Base-by-base conservation (phyloP, 805 yeast species). In the Sugiyamaella americana region DNA sequence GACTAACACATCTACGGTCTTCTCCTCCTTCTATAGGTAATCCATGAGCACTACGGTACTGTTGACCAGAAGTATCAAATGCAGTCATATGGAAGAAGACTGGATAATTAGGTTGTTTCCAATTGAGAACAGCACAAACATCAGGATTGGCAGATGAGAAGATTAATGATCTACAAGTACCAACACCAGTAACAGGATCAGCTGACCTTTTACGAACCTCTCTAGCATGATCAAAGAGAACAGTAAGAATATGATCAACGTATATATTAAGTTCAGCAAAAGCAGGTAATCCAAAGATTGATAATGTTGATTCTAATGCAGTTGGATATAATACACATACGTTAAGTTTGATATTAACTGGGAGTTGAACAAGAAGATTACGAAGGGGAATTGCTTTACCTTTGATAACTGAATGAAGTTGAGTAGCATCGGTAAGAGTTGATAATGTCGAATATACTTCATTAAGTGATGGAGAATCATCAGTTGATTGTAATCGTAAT, bases 31-130 rank as follows among this genome's bases (percentile, higher is more conserved):
- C 56, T n/a, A 53, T 51, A 10, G 55, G 54, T 44, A 59, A 48
- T 4, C 57, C 61, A 39, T 58, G 62, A 2, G 65, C 65, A 24
- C 61, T 58, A 20, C 44, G 55, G 51, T 51, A 53, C 37, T 35
- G 37, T 13, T 23, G 35, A 34, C 51, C 51, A 37, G 39, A 21
- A 17, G 39, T 37, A 23, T 47, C 50, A n/a, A 52, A 30, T 19
- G 53, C 62, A 56, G 79, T 81, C 75, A 89, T 78, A 47, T 82
- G 78, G 66, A 86, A 84, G 54, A 93, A 80, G 0, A 93, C 98
- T 0, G 98, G 97, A 66, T 84, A 93, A 63, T 91, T 91, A 11
- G 98, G 98, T 66, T 93, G 98, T 65, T 93, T 93, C 98, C 98
- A 93, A 66, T 93, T 93, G 56, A 93, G 68, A 40, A 87, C 84